phyloP scores from a whole-genome alignment of 1,139 yeast species.

The Yamadazyma sp. region DNA sequence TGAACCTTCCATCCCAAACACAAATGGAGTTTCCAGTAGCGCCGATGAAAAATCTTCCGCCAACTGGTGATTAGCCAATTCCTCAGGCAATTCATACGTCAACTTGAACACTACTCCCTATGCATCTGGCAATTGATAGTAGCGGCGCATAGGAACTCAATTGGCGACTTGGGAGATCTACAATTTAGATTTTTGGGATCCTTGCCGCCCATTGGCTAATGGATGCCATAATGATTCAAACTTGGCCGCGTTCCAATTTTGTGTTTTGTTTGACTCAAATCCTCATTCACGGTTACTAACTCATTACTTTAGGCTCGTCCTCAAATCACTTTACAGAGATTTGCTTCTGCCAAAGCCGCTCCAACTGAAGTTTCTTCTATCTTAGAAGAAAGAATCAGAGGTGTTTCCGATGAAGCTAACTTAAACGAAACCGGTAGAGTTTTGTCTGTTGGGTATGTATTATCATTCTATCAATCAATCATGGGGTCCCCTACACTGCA shows the following conservation, averaged over 20 bases:
- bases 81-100: too few species aligned
- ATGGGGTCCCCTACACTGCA: not conserved
- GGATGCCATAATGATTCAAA: not conserved
- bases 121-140: not conserved
- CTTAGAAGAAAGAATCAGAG: conserved; percentile 99
- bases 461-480: not conserved
- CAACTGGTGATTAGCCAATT: too few species aligned
- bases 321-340: conserved; percentile 65
- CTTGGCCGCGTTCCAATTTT: not conserved
- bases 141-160: not conserved
- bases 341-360: conserved; percentile 96
- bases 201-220: conserved; percentile 1
- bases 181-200: not conserved
- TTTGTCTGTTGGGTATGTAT: conserved; percentile 87
- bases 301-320: conserved; percentile 62
- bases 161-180: not conserved
- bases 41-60: too few species aligned
- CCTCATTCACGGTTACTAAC: conserved; percentile 14
- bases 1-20: not conserved
- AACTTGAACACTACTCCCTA: too few species aligned
- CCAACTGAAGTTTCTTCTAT: conserved; percentile 99
- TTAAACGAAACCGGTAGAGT: conserved; percentile 99
- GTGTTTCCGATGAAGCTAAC: conserved; percentile 96
- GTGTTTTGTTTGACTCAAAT: not conserved
- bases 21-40: not conserved